Evolutionary conservation across 2,329 filamentous ascomycete genomes (phyloP).

Genomic region (Acephala macrosclerotiorum): DNA sequence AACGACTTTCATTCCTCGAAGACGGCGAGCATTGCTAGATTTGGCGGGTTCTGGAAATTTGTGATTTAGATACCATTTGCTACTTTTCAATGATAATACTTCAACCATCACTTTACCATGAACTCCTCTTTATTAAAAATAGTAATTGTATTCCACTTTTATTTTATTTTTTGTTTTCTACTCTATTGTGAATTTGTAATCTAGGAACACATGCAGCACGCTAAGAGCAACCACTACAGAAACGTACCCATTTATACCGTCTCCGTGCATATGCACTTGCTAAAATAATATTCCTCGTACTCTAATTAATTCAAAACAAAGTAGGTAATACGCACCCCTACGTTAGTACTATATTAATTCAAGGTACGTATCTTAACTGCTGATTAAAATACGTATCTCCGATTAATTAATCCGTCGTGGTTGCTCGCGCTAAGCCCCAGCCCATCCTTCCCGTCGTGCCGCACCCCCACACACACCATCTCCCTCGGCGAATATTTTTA

Average conservation of each 20-base stretch:
- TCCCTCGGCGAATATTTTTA: constrained; percentile 1
- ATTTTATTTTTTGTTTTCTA: background rate
- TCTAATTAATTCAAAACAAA: too few species aligned
- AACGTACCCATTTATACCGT: too few species aligned
- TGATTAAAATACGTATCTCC: too few species aligned
- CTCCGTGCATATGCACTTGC: too few species aligned
- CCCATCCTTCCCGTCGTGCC: background rate
- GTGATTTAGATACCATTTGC: background rate
- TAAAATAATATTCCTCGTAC: too few species aligned
- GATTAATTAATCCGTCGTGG: too few species aligned
- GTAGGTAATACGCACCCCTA: too few species aligned
- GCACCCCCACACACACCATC: background rate
- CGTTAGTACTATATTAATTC: too few species aligned
- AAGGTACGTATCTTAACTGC: too few species aligned
- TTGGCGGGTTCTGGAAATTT: background rate
- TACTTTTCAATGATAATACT: constrained; percentile 7
- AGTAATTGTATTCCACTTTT: background rate
- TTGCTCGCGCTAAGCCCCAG: background rate
- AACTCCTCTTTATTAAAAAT: background rate
- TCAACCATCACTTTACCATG: background rate
- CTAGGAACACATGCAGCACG: background rate
- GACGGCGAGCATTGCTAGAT: background rate
- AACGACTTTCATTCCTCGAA: background rate
- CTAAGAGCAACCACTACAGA: too few species aligned
- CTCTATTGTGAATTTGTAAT: background rate